phyloP scores from a whole-genome alignment of 1,284 basidiomycete genomes.

The Erythrobasidium hasegawianum region DNA sequence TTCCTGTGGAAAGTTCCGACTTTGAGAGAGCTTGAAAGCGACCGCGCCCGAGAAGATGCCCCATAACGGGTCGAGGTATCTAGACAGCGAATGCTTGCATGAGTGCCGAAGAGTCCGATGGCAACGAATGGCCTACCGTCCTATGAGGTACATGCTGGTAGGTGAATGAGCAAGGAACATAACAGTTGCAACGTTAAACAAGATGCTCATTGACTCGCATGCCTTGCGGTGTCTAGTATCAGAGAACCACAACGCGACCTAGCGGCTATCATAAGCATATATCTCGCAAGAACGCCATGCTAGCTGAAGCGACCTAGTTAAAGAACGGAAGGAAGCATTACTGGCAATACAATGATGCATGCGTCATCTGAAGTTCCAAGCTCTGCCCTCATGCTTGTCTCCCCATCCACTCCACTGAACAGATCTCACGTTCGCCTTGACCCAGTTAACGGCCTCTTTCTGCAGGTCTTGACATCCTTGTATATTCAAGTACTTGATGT shows the following conservation, averaged over 20 bases:
- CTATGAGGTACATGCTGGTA: conserved; percentile 1
- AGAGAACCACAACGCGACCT: too few relatives aligned
- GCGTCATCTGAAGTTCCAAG: not conserved
- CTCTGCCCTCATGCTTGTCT: conserved; percentile 15
- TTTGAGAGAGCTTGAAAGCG: not conserved
- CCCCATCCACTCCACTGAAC: conserved; percentile 24
- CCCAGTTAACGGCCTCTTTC: conserved; percentile 30
- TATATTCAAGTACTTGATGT: conserved; percentile 12
- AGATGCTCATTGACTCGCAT: too few relatives aligned
- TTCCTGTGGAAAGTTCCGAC: not conserved
- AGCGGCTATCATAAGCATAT: too few relatives aligned
- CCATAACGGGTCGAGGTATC: conserved; percentile 1
- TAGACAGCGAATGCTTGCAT: not conserved
- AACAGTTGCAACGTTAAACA: too few relatives aligned
- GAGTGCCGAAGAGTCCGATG: not conserved
- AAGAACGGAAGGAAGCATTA: too few relatives aligned
- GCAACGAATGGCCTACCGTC: not conserved
- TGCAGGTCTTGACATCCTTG: conserved; percentile 26
- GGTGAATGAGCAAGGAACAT: not conserved
- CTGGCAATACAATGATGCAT: too few relatives aligned
- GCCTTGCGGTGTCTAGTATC: too few relatives aligned
- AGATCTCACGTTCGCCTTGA: conserved; percentile 17
- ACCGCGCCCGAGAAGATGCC: not conserved
- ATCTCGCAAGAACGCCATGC: too few relatives aligned
- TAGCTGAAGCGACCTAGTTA: too few relatives aligned